Evolutionary conservation across 163 green algal species (phyloP), one percentile per base, ranked within the genome.

Genomic region (Prototheca wickerhamii): DNA sequence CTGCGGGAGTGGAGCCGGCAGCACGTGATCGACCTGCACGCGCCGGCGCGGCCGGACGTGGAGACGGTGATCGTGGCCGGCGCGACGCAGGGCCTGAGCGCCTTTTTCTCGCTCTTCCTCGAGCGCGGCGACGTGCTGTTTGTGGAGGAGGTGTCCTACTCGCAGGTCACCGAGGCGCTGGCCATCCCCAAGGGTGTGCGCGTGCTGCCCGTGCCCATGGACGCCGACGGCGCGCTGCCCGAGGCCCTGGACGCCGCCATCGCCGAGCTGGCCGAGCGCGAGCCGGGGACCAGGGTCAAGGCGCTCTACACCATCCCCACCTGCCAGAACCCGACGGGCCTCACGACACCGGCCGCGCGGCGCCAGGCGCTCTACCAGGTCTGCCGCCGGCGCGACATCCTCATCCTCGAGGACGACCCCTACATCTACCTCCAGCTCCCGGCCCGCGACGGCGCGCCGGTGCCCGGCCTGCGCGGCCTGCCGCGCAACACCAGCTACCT

Each of bases 401-500:
- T 84, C 21, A 86, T 95, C 29, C 18, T 95, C 17, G 87, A 95
- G 71, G 87, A 95, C 60, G 87, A 95, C 69, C 84, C 87, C 5
- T 95, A 95, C 75, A 87, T 72, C 70, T 91, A 84, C 75, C 80
- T 95, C 3, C 80, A 89, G 63, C 90, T 84, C 70, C 63, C 68
- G 0, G 5, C 57, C 10, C 62, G 64, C 20, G n/a, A 50, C 8
- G 20, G 46, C 46, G 56, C 55, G 50, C 33, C 20, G 35, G 12
- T 51, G 0, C 58, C 58, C 5, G 42, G 40, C 4, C 46, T 54
- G 46, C 18, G 4, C 7, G 43, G 43, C 34, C 4, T 58, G 8
- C 46, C 46, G 15, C 46, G 46, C 20, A 6, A 10, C 15, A 12
- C 60, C 33, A 44, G 67, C 61, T 84, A 84, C 56, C 67, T 87